A percentile compares a stretch with the other conserved stretches of the same genome.
These are phyloP conservation scores for Symbiodinium pilosum DNA, from an alignment of 73 alveolate species.

Conservation along the genomic window DNA sequence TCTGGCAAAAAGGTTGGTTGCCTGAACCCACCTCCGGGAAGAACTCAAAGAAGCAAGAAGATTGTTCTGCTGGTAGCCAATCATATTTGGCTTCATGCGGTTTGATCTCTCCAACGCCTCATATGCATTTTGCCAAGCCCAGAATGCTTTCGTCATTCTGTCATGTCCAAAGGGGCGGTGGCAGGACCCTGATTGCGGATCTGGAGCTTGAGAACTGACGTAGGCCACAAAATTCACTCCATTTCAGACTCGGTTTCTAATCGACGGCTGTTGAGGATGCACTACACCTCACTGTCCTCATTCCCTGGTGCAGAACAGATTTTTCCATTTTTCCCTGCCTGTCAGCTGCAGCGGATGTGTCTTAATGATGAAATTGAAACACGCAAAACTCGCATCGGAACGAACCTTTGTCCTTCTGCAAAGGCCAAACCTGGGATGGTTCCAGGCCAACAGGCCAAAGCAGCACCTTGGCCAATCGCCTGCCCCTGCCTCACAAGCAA, in stretches of 20 bases:
- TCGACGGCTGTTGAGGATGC: no score
- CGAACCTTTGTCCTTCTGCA: slow-evolving; percentile 15
- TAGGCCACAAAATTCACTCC: no score
- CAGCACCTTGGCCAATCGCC: slow-evolving; percentile 5
- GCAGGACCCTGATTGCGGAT: no score
- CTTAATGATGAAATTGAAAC: background rate
- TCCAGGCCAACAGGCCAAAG: background rate
- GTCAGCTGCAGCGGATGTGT: no score
- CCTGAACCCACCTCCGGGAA: background rate
- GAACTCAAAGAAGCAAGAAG: background rate
- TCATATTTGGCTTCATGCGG: background rate
- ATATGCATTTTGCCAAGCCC: background rate
- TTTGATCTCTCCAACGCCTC: background rate
- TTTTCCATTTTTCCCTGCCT: no score
- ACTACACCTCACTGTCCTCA: no score
- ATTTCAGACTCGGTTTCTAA: no score
- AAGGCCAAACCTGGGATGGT: background rate
- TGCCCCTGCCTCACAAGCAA: background rate
- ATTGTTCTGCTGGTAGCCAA: background rate
- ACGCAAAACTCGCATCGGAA: background rate
- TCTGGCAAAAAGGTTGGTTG: background rate
- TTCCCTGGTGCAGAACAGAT: no score
- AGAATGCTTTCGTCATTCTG: background rate
- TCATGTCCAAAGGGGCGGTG: background rate
- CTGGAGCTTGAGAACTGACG: no score